phyloP scores from a whole-genome alignment of 371 early-diverging fungal species.

The Phascolomyces articulosus region DNA sequence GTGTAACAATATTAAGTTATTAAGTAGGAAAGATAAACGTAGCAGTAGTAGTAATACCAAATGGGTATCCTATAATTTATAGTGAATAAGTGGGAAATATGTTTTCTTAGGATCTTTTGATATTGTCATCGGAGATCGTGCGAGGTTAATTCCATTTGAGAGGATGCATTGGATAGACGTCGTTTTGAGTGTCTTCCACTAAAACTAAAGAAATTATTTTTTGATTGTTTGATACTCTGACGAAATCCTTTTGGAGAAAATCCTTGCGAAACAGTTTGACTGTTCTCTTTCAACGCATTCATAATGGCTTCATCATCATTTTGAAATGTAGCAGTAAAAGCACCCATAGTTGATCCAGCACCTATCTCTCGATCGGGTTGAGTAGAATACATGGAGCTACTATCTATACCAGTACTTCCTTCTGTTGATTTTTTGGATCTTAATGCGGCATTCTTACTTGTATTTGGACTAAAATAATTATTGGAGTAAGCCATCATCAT shows the following conservation, averaged over 20 bases:
- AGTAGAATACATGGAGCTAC: background rate
- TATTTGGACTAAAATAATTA: background rate
- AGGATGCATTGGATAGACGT: background rate
- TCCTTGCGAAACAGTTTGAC: no score
- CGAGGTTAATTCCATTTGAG: background rate
- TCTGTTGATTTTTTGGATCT: background rate
- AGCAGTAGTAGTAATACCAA: no score
- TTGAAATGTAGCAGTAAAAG: background rate
- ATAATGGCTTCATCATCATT: background rate
- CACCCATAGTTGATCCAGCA: background rate
- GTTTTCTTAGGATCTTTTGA: no score
- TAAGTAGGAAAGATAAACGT: no score
- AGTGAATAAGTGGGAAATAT: no score
- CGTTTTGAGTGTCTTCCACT: background rate
- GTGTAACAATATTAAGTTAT: no score
- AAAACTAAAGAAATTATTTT: background rate
- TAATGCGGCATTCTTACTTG: background rate
- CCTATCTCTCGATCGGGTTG: background rate
- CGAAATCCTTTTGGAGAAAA: no score
- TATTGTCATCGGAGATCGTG: no score
- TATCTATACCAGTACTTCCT: background rate
- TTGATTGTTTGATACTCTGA: no score
- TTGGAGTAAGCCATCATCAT: no score
- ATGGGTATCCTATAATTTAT: no score
- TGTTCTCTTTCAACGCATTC: conserved; percentile 5